Evolutionary conservation across 805 yeast genomes (phyloP), one percentile per base, ranked within the genome.

Genomic region (Candida morakotiae): DNA sequence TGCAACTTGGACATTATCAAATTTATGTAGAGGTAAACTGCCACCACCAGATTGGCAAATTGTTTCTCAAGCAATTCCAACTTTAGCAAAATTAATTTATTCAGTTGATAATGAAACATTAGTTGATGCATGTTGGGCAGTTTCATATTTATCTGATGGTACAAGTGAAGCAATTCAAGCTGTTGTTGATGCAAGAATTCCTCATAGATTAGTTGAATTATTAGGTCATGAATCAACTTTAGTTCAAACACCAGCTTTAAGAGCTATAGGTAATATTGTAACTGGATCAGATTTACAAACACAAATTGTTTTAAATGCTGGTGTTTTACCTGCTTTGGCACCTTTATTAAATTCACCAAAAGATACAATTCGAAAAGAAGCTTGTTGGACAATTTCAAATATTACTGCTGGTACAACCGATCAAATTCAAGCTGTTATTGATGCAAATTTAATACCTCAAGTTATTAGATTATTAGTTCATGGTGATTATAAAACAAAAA

Each of bases 91-190:
- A 65, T 74, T 93, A 49, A 85, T 93, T 49, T 93, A 83, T 59
- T 85, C 95, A 9, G 76, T 83, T 45, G 98, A 93, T 59, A 81
- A 83, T 29, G 98, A 93, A 67, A 89, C 96, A 22, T 71, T 93
- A 55, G 87, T 88, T 46, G 98, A 93, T 62, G 96, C 98, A 27
- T 87, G 97, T 67, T 93, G 98, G 98, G 97, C 98, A 10, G 88
- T 93, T 38, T 87, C 96, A 1, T 93, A 93, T 60, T 66, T 93
- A 40, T 81, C 93, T 37, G 98, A 93, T 62, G 98, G 98, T 22
- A 79, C 95, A 22, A 71, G 85, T 47, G 89, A 85, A 53, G 89
- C 95, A 27, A 93, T 93, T 53, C 96, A 91, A 70, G 95, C 96
- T 6, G 98, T 93, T 36, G 84, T 93, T 44, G 97, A 93, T 60